Base-by-base conservation (phyloP, 2,329 filamentous ascomycete species). In the Colletotrichum lupini region DNA sequence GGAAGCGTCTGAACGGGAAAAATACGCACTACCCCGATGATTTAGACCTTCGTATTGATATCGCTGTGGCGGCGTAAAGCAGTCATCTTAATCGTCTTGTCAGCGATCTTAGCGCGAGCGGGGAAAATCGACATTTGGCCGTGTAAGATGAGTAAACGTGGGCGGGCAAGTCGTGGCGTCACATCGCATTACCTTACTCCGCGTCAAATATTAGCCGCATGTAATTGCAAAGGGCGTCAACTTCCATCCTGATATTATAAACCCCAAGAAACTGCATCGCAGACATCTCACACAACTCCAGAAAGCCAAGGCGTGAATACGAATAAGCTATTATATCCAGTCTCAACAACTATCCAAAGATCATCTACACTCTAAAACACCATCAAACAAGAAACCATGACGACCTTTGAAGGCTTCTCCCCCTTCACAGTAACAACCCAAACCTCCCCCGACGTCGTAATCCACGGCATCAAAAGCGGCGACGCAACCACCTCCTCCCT, bases 391-490 rank as follows among this genome's bases (percentile, higher is more conserved):
- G 9, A 14, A 22, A 46, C 35, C 22, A 28, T 8, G 68, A 77
- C 6, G 24, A 85, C 85, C 83, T 86, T 86, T 68, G 78, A 82
- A 55, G 76, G 72, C 55, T 83, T 86, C 68, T 73, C 81, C 42
- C 68, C 80, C 4, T 85, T 87, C 76, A 71, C 79, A n/a, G 76
- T 86, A 70, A 76, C 76, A n/a, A 83, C 83, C 16, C 76, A 82
- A 63, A 76, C 81, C 53, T 77, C 79, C 6, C 81, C 82, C 0
- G 77, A 78, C 53, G 78, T 88, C 35, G 81, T 78, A n/a, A 88
- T 88, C 73, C 80, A 82, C 56, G 86, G 86, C 19, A 77, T 86
- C 53, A 80, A 79, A 60, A 83, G 80, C 75, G 80, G 78, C 35
- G 74, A 77, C 35, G 69, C 79, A 0, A 74, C 78, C 0, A 74